Conservation (phyloP, 441 rosid species). For the Isatis lusitanica region DNA sequence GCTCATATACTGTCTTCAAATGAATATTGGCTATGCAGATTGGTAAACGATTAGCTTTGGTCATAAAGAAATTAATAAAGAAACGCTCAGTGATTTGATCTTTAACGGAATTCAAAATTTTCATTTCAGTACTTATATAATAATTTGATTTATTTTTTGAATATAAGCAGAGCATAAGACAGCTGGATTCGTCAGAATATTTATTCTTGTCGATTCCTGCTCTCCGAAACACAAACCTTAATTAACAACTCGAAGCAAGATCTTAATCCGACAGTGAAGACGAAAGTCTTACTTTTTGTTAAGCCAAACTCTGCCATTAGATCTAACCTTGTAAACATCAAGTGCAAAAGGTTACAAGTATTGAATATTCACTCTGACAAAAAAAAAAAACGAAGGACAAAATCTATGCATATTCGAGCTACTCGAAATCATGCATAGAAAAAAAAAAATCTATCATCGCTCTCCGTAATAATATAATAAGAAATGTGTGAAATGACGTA, state of each 20-base stretch:
- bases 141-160: background rate
- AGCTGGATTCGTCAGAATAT: conserved; percentile 32
- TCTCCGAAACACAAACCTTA: conserved; percentile 28
- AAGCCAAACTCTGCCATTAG: background rate
- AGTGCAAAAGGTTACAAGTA: background rate
- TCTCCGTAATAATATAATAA: background rate
- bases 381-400: background rate
- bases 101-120: background rate
- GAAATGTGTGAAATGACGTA: background rate
- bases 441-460: too few species aligned
- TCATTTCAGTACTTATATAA: background rate
- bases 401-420: background rate
- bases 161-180: conserved; percentile 26
- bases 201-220: conserved; percentile 31
- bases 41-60: background rate
- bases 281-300: background rate
- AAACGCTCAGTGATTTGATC: background rate
- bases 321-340: conserved; percentile 37
- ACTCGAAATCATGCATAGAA: background rate
- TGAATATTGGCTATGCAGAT: background rate
- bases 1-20: background rate
- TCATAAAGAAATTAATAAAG: background rate
- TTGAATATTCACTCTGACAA: background rate
- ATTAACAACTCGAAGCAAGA: conserved; percentile 32
- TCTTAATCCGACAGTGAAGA: conserved; percentile 19